Conservation (phyloP, 768 basidiomycete genomes). For the Mycena amicta region DNA sequence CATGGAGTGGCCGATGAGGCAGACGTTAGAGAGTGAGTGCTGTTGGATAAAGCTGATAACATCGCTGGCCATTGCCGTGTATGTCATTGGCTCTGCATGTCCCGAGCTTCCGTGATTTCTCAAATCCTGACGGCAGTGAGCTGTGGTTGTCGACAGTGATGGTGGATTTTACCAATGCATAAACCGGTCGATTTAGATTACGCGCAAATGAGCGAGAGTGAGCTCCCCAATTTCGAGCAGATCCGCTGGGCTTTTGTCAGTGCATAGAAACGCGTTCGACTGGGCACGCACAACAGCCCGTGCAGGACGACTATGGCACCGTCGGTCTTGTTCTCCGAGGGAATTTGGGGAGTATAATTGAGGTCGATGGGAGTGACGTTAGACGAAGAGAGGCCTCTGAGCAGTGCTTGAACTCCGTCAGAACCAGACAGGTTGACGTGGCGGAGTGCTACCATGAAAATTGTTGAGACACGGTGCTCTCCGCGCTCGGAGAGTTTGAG, state of each 20-base stretch:
- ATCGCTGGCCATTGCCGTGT: conserved; percentile 79
- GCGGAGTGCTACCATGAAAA: too few species aligned
- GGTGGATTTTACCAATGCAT: conserved; percentile 55
- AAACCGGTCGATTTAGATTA: conserved; percentile 67
- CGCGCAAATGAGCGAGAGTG: conserved; percentile 75
- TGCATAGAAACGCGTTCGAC: background rate
- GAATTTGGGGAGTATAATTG: conserved; percentile 16
- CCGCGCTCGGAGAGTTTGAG: too few species aligned
- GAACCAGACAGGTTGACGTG: too few species aligned
- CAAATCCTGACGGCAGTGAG: conserved; percentile 57
- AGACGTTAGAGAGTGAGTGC: conserved; percentile 58
- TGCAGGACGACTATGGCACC: conserved; percentile 60
- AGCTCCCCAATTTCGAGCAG: conserved; percentile 88
- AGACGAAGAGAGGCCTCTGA: background rate
- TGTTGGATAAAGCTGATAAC: conserved; percentile 65
- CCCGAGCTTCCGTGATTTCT: conserved; percentile 90
- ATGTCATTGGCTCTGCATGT: conserved; percentile 72
- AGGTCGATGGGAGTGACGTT: conserved; percentile 11
- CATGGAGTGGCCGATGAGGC: conserved; percentile 91
- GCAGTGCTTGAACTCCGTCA: background rate
- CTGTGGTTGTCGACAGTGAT: background rate
- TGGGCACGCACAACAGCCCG: conserved; percentile 54
- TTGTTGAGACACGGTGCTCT: too few species aligned
- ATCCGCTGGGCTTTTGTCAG: conserved; percentile 78
- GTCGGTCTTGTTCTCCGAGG: conserved; percentile 33